phyloP scores from a whole-genome alignment of 768 basidiomycete species.

The Coprinellus micaceus region DNA sequence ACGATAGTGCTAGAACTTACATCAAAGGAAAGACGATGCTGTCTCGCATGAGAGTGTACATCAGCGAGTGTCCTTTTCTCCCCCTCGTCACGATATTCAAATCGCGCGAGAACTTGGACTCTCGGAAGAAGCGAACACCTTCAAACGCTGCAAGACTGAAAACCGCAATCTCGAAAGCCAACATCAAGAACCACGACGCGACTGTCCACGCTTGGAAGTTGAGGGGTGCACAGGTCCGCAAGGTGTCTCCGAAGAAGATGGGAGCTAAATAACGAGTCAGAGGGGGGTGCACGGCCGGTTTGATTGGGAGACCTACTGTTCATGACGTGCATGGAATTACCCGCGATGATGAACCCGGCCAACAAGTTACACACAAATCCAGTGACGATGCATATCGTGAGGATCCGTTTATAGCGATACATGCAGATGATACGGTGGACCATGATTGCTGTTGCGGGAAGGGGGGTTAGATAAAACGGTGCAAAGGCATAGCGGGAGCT shows the following conservation, averaged over 20 bases:
- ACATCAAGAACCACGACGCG: neutral
- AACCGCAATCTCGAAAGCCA: neutral
- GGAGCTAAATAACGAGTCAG: neutral
- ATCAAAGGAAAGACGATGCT: conserved; percentile 1
- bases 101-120: neutral
- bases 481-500: neutral
- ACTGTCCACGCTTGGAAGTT: neutral
- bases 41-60: neutral
- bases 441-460: neutral
- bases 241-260: conserved; percentile 7
- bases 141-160: neutral
- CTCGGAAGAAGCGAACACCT: neutral
- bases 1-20: neutral
- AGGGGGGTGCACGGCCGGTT: neutral
- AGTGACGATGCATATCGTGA: neutral
- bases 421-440: conserved; percentile 1
- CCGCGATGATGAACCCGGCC: neutral
- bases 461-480: neutral
- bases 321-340: neutral
- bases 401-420: conserved; percentile 1
- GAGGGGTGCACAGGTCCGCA: neutral
- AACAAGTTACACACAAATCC: conserved; percentile 3
- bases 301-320: neutral
- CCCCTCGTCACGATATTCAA: neutral
- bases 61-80: neutral